Base-by-base conservation (phyloP, 805 yeast species). In the Myxozyma udenii region DNA sequence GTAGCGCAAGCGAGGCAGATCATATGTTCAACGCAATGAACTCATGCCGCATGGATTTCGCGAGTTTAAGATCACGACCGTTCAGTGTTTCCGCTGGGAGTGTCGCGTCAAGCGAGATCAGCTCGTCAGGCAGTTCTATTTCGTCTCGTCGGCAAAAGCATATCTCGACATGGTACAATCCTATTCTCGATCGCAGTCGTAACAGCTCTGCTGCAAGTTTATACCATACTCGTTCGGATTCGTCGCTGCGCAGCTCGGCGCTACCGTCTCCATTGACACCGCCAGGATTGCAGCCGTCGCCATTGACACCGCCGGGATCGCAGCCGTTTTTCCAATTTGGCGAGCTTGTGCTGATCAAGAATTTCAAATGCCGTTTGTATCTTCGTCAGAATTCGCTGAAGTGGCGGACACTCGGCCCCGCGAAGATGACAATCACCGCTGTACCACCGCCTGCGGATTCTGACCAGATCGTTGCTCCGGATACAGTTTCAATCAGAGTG, bases 401-500 rank as follows among this genome's bases (percentile, higher is more conserved):
- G 18, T 61, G 64, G 64, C 44, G 58, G 30, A 58, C 58, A 24
- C 25, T 53, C n/a, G 63, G 63, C 11, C 47, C 59, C 3, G 59
- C 57, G 16, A 53, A 43, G 36, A 19, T 58, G 22, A 40, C 55
- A 3, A 33, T 58, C 19, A 46, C 45, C 7, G 56, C 52, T 3
- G 18, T 39, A 7, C 41, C 33, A 9, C 14, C 33, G 14, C 9
- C 14, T 28, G 14, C 33, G 14, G 14, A 28, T 28, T 28, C 33
- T 9, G 33, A 28, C 14, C 12, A 28, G 9, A 28, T 9, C 14
- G 9, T 14, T 9, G 9, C 33, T 28, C 35, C 28, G 3, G 33
- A 40, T 19, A 21, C 19, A 11, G 39, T 7, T 14, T 9, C 21
- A 25, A 46, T 44, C 23, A 30, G 32, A 14, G 53, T 57, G 22